Evolutionary conservation across 306 rosid genomes (phyloP), one percentile per base, ranked within the genome.

Genomic region (Alnus glutinosa): DNA sequence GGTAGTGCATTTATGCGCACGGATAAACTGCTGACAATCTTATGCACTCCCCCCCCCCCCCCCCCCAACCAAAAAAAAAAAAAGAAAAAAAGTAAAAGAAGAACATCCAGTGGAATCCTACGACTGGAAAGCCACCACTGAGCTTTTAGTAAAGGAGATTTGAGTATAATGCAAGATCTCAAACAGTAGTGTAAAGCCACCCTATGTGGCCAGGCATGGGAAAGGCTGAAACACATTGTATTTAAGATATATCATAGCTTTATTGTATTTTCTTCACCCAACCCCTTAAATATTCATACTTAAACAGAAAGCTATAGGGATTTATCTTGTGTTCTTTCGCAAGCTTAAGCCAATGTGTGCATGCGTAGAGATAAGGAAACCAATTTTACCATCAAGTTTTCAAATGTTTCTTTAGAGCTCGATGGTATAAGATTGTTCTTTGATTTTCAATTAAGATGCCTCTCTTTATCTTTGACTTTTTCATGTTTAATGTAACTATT

Each of bases 381-480:
- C 7, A 9, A 10, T 59, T 59, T 4, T 59, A 28, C 5, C 3
- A 10, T 3, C 36, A 28, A 10, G 34, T 59, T 23, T 10, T 12
- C 66, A 58, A 18, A 55, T 55, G 30, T 55, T 55, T 55, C 62
- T 55, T 6, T 18, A 32, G 37, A 4, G 37, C 1, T 9, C 10
- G 66, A 9, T 59, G 28, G 9, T n/a, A n/a, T 55, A 19, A 0
- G 37, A 28, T 10, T 59, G 57, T 58, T 70, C 63, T 28, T 69
- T 71, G 68, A 71, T 23, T 13, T 23, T 28, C 66, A 59, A 14
- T 54, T 39, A 13, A 28, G 58, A 5, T 4, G 16, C 1, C 16
- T 75, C 70, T 75, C 74, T 63, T 49, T 82, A 75, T 75, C 83
- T 76, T 37, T 70, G 57, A 48, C 47, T 59, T 59, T n/a, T 73